Conservation (phyloP, 257 asterid genomes). For the Scutellaria barbata region DNA sequence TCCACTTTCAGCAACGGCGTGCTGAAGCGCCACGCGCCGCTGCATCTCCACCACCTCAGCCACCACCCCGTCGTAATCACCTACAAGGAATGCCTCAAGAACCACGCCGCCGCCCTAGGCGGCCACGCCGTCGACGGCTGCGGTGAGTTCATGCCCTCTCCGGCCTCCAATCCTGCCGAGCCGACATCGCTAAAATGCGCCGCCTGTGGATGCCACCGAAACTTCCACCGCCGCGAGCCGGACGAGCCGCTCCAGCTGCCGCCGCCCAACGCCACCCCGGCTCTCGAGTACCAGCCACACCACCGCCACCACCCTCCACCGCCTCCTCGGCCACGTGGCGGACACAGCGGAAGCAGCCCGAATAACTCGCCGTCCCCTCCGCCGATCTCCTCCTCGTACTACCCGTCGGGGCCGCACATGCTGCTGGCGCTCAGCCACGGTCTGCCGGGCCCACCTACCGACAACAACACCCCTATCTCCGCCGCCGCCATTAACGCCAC, state of each 20-base stretch:
- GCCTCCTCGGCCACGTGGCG: slow-evolving; percentile 36
- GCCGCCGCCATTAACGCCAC: slow-evolving; percentile 34
- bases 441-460: slow-evolving; percentile 48
- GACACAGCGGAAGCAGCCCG: slow-evolving; percentile 60
- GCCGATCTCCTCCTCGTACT: slow-evolving; percentile 92
- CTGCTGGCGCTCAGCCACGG: slow-evolving; percentile 77
- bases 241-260: slow-evolving; percentile 49
- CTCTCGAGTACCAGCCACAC: slow-evolving; percentile 83
- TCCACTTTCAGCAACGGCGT: slow-evolving; percentile 75
- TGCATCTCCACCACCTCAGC: slow-evolving; percentile 48
- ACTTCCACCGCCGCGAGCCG: slow-evolving; percentile 96
- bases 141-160: slow-evolving; percentile 95
- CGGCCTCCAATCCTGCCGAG: slow-evolving; percentile 59
- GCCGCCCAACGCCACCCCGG: slow-evolving; percentile 49
- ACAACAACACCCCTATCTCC: slow-evolving; percentile 39
- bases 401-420: slow-evolving; percentile 94
- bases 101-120: slow-evolving; percentile 89
- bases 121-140: slow-evolving; percentile 97
- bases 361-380: slow-evolving; percentile 88
- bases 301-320: slow-evolving; percentile 93
- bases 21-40: slow-evolving; percentile 76
- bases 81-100: slow-evolving; percentile 89
- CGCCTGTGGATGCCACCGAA: slow-evolving; percentile 98
- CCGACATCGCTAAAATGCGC: slow-evolving; percentile 96
- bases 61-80: slow-evolving; percentile 65